Percentiles rank a stretch among this genome's conserved stretches.
These are phyloP conservation scores for Epichloe gansuensis DNA, from an alignment of 2,329 filamentous ascomycete species.

Conservation along the genomic window DNA sequence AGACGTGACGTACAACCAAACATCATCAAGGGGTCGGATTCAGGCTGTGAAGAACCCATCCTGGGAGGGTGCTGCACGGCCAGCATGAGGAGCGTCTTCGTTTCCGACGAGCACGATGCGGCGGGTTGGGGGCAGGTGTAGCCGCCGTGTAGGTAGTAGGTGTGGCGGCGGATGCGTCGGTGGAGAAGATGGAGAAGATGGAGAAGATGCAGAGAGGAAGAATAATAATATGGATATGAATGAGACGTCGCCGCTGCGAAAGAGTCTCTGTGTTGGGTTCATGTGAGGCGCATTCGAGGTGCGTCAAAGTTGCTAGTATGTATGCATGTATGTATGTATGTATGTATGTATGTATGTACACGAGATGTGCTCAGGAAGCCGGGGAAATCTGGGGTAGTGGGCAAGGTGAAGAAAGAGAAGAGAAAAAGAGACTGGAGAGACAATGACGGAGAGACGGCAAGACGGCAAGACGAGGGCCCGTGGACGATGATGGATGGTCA, in stretches of 20 bases:
- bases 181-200: background rate
- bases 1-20: slow-evolving; percentile 51
- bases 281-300: background rate
- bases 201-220: background rate
- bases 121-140: background rate
- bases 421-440: slow-evolving; percentile 6
- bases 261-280: background rate
- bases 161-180: background rate
- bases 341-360: no score
- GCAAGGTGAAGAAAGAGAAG: slow-evolving; percentile 5
- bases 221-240: background rate
- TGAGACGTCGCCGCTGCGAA: background rate
- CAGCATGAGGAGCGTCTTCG: slow-evolving; percentile 40
- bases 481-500: background rate
- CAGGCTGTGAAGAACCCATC: slow-evolving; percentile 47
- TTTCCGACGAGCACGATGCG: slow-evolving; percentile 8
- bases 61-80: slow-evolving; percentile 39
- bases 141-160: no score
- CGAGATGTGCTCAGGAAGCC: background rate
- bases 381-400: slow-evolving; percentile 13
- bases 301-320: no score
- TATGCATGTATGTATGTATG: no score
- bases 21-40: slow-evolving; percentile 40
- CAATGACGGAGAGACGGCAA: background rate
- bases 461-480: background rate